Base-by-base conservation (phyloP, 176 grass and related monocot genomes). In the Avena insularis region DNA sequence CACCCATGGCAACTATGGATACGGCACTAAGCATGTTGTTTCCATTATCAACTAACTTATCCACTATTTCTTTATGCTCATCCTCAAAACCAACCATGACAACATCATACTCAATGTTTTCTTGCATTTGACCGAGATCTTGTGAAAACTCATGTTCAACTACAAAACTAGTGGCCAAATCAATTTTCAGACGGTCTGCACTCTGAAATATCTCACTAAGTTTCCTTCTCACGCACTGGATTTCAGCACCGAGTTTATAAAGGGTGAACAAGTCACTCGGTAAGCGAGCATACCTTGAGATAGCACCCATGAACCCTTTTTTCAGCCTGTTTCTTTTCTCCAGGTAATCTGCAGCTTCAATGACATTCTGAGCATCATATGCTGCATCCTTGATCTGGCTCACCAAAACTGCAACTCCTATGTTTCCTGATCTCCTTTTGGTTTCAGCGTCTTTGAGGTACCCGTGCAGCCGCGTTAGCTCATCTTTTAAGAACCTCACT, bases 331-430 rank as follows among this genome's bases (percentile, higher is more conserved):
- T 78, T 45, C 67, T 16, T 16, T 12, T 71, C 16, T 43, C 67
- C 8, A 43, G 9, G 67, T 19, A 71, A 0, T 72, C 68, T 15
- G 45, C 53, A 0, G 6, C 54, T 9, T 89, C 87, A 25, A 84
- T 16, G 19, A 89, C 2, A 53, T 89, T 69, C 49, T 89, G 61
- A 2, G 55, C 55, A 6, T 89, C 49, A 23, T 79, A 89, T 7
- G 36, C n/a, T 0, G n/a, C 87, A 56, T 36, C 73, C 35, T 81
- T 58, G 43, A 89, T 13, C 73, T 77, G 36, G 9, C 11, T 11
- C 6, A 89, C 20, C 60, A n/a, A 71, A 0, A 43, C 19, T 1
- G n/a, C 53, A 2, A 38, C 57, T 8, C 12, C 1, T 12, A 25
- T 20, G 2, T 84, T 80, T 10, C 80, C 48, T 6, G 29, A 66